Evolutionary conservation across 805 yeast species (phyloP).

Genomic region (Zygotorulaspora florentina): DNA sequence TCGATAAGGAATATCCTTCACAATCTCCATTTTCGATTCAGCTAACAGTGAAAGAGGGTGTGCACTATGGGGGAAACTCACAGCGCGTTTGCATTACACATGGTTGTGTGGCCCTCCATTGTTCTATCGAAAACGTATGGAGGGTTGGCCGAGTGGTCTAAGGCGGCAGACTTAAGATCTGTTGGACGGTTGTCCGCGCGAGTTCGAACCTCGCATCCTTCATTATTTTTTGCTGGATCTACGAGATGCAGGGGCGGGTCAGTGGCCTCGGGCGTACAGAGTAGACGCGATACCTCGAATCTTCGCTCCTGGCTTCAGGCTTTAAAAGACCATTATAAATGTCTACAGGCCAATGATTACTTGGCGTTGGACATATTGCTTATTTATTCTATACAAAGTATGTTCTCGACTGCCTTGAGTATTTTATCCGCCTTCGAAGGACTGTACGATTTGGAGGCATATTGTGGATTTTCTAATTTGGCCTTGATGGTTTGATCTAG

Average conservation of each 20-base stretch:
- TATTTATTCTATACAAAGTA: conserved; percentile 26
- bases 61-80: no score
- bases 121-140: no score
- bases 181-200: conserved; percentile 38
- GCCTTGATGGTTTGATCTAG: conserved; percentile 65
- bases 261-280: no score
- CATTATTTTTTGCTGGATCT: conserved; percentile 20
- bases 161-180: conserved; percentile 40
- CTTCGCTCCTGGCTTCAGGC: no score
- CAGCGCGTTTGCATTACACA: no score
- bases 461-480: conserved; percentile 51
- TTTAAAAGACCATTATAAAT: neutral
- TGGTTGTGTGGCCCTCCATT: no score
- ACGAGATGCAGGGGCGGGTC: no score
- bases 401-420: conserved; percentile 39
- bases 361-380: neutral
- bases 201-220: conserved; percentile 37
- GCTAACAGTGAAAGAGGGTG: no score
- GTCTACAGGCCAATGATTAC: neutral
- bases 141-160: conserved; percentile 39
- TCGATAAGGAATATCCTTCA: no score
- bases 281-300: no score
- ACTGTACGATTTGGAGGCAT: conserved; percentile 13
- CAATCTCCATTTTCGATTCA: no score
- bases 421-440: conserved; percentile 35